Conservation (phyloP, 768 basidiomycete species). For the Gymnopilus junonius region DNA sequence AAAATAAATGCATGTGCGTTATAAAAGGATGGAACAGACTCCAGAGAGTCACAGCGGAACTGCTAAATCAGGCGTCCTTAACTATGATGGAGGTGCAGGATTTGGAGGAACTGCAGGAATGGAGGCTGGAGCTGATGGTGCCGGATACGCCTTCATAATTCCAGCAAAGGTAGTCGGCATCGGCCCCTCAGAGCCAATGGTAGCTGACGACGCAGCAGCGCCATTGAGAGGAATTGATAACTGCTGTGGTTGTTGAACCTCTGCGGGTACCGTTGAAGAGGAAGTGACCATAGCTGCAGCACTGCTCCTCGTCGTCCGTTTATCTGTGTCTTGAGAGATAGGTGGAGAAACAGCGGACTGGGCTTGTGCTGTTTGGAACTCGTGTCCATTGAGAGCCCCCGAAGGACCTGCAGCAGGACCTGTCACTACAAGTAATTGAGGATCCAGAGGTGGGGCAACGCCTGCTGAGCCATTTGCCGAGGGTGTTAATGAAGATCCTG, state of each 20-base stretch:
- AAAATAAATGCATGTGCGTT: not conserved
- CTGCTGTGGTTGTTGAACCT: slow-evolving; percentile 13
- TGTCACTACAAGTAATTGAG: not conserved
- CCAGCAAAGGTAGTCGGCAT: slow-evolving; percentile 58
- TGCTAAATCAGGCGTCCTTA: not conserved
- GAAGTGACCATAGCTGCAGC: slow-evolving; percentile 8
- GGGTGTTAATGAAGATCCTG: slow-evolving; percentile 12
- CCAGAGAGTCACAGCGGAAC: not conserved
- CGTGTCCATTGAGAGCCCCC: slow-evolving; percentile 23
- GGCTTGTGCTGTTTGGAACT: slow-evolving; percentile 33
- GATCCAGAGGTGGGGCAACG: not conserved
- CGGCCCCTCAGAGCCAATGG: slow-evolving; percentile 20
- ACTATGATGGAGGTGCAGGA: not conserved
- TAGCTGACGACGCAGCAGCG: not conserved
- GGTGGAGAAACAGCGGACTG: slow-evolving; percentile 9
- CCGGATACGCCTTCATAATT: slow-evolving; percentile 74
- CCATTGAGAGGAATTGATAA: slow-evolving; percentile 1
- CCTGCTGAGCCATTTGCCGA: not conserved
- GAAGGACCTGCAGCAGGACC: slow-evolving; percentile 8
- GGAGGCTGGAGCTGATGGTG: slow-evolving; percentile 20
- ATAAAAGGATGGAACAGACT: not conserved
- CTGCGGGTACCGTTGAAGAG: slow-evolving; percentile 12
- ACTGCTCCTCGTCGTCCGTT: slow-evolving; percentile 21
- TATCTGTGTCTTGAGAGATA: slow-evolving; percentile 14
- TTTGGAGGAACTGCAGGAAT: not conserved